A percentile compares a stretch with the other conserved stretches of the same genome.
phyloP scores from a whole-genome alignment of 2,329 filamentous ascomycete genomes.

The Mycosphaerella arachidis region DNA sequence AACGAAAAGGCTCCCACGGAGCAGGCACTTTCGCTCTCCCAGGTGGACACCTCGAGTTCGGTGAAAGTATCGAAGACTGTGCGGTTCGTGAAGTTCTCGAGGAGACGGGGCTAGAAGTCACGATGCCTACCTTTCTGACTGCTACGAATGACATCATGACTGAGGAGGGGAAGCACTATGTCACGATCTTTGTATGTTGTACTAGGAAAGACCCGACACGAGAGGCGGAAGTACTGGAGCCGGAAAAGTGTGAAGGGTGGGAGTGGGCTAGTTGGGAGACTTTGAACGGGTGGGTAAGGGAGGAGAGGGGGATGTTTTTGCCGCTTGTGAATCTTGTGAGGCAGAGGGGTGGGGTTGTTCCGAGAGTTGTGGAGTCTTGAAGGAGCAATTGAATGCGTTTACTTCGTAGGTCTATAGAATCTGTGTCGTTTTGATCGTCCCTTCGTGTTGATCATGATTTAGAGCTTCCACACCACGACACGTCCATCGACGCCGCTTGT shows the following conservation, averaged over 20 bases:
- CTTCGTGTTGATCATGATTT: constrained; percentile 10
- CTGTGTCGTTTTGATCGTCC: not conserved
- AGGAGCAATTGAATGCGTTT: not conserved
- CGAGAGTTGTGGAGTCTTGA: not conserved
- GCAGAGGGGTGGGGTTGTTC: constrained; percentile 33
- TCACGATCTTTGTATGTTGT: constrained; percentile 65
- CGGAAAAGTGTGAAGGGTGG: constrained; percentile 54
- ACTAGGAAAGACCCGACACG: constrained; percentile 45
- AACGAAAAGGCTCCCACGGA: constrained; percentile 46
- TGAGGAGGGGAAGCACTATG: constrained; percentile 62
- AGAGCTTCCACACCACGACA: constrained; percentile 46
- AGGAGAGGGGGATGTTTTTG: constrained; percentile 39
- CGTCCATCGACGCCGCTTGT: constrained; percentile 51
- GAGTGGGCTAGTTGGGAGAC: constrained; percentile 50
- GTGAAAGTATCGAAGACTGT: constrained; percentile 59
- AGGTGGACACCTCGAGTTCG: constrained; percentile 70
- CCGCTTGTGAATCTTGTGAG: constrained; percentile 46
- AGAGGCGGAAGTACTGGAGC: constrained; percentile 47
- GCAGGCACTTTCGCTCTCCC: constrained; percentile 49
- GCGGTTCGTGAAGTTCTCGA: constrained; percentile 64
- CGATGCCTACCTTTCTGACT: constrained; percentile 45
- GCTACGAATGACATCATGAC: constrained; percentile 65
- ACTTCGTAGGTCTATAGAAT: not conserved
- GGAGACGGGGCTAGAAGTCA: constrained; percentile 62
- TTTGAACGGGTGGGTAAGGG: constrained; percentile 33